Evolutionary conservation across 768 basidiomycete genomes (phyloP), one percentile per base, ranked within the genome.

Genomic region (Naematelia encephala): DNA sequence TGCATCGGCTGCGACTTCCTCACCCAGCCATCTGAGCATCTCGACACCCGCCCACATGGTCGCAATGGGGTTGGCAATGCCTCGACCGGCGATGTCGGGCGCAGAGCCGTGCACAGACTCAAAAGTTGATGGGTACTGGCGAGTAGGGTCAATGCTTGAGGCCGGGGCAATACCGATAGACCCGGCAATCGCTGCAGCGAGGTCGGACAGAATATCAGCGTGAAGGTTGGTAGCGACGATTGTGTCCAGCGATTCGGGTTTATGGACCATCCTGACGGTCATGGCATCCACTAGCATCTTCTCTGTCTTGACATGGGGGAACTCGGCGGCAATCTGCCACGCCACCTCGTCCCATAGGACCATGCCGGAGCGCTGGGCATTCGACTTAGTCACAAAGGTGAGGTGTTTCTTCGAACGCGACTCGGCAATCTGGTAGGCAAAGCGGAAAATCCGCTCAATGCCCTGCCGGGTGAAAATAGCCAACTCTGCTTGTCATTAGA

Each of bases 81-180:
- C 81, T 66, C 78, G 80, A 16, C 83, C 83, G 10, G 80, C 81
- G 57, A 84, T 84, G 66, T 84, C 84, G 13, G 83, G 83, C 1
- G 84, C 84, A 26, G 82, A 82, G 14, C 84, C 84, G 61, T 84
- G 83, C 11, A 84, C 81, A 4, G 84, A 82, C 63, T 84, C 83
- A 59, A 84, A 84, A 61, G 83, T 69, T 47, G 81, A 81, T 0
- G 83, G 83, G 61, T 78, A 75, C 44, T 76, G 74, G 50, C 79
- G 70, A 1, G 77, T 78, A 3, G 78, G 79, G 60, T 83, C 82
- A 21, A 84, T 75, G 23, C 55, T 29, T 12, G 55, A 55, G 4
- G 83, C 82, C 13, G 82, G 82, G 12, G 83, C 84, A 42, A 83
- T 83, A 1, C 82, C 83, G 55, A 84, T 84, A 10, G 82, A 82